Base-by-base conservation (phyloP, 1,284 basidiomycete genomes). In the Papiliotrema nemorosa region DNA sequence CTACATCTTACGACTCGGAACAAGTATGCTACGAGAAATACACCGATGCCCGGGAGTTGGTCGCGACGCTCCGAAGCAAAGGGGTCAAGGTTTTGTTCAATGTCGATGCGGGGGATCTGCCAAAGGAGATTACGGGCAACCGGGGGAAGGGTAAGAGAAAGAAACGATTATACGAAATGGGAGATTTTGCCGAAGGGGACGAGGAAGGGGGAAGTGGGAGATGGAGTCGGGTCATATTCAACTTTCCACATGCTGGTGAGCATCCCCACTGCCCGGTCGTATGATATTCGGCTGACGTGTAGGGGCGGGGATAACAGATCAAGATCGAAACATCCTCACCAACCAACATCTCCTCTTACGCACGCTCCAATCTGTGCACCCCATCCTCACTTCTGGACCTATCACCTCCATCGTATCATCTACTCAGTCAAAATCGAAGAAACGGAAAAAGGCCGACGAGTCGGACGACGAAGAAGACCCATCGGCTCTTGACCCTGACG, bases 191-290 rank as follows among this genome's bases (percentile, higher is more conserved):
- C n/a, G n/a, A n/a, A n/a, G 16, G 33, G 12, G 21, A 20, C 27
- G 33, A 37, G 34, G 40, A 25, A 9, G n/a, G n/a, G n/a, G 18
- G 24, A 10, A 38, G 64, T 33, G 31, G 31, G 78, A 75, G 54
- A 86, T 88, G 82, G 86, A 91, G 78, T 78, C 82, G 73, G 49
- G 82, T 97, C 51, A 84, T 90, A 21, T 97, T 91, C 84, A 97
- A 97, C 69, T 98, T 97, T 64, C 94, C 94, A 45, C 94, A 98
- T 77, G 87, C 87, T 62, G 93, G 93, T 86, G 64, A 63, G 82
- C 75, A 9, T 43, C 26, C 20, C 20, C 37, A n/a, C 16, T 22
- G 9, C n/a, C 21, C 18, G n/a, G 10, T 18, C 39, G 26, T 41
- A 13, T 41, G 12, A 41, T 7, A 6, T 25, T 10, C 34, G 34